Base-by-base conservation (phyloP, 306 rosid species). In the Heteromeles arbutifolia region DNA sequence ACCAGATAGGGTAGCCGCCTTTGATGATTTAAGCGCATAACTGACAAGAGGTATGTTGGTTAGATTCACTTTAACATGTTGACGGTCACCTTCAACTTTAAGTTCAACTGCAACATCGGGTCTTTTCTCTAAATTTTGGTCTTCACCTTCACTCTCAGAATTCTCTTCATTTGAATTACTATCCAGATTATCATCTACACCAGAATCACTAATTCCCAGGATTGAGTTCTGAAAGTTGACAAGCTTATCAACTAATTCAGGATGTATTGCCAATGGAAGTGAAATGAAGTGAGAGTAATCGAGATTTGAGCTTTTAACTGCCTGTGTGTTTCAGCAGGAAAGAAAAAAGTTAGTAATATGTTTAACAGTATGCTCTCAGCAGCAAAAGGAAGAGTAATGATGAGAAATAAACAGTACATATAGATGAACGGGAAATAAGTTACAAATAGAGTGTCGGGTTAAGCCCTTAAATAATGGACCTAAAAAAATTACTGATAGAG, bases 211-310 rank as follows among this genome's bases (percentile, higher is more conserved):
- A 83, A 62, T 74, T 69, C 96, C 89, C 83, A 94, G 70, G 67
- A 90, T 86, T 52, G 89, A 82, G 61, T 82, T 85, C 78, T 92
- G 97, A 79, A 95, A 94, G 82, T 75, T 78, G 71, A 82, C 59
- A 48, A 95, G 97, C 90, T 90, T 92, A 72, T 88, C 73, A 78
- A 92, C 90, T 77, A 95, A 82, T 74, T 95, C 96, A 44, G 97
- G 93, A 87, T 92, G 92, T 65, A 89, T 81, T 72, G 98, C 98
- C 87, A 92, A 74, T n/a, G 97, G 97, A 80, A 95, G 96, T 61
- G 98, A 95, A 84, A 95, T 84, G 81, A 95, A 92, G 85, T 95
- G 97, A 28, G 96, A 90, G 78, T 92, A 95, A 82, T 90, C 95
- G 64, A 95, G 92, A 85, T 50, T 89, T 39, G 88, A 88, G 83